Evolutionary conservation across 2,329 filamentous ascomycete species (phyloP), one percentile per base, ranked within the genome.

Genomic region (Lasiodiplodia sp.): DNA sequence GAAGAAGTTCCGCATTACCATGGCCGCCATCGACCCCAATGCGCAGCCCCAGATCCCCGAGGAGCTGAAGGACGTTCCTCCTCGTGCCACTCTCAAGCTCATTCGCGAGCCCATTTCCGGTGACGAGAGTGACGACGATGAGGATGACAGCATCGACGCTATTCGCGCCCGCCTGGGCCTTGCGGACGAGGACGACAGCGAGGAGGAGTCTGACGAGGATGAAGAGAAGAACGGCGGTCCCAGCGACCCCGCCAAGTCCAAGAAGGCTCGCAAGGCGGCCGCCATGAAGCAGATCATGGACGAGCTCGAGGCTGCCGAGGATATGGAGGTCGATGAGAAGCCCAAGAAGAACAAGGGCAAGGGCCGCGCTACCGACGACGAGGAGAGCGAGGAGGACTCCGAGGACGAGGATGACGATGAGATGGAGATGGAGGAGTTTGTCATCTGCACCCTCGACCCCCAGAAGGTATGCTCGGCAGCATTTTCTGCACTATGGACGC

Each of bases 11-110:
- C 93, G 93, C 80, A 93, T 99, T 78, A 98, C 94, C 77, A 99
- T 99, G 96, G 96, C 96, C 76, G 96, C 96, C 73, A 91, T 99
- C 80, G 95, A 99, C 80, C 96, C 96, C 69, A 93, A 89, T 76
- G 92, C 92, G 75, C 86, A 89, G 72, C 77, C 82, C 31, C 79
- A 82, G 73, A 79, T 81, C 56, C 78, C 79, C 68, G 73, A 71
- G 18, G 81, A 83, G 69, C 82, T 89, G 71, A 68, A 68, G 66
- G 57, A 18, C 10, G 25, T 63, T 23, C 58, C 58, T 52, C 87
- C 90, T 75, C 92, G 94, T 75, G 92, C 96, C 66, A 99, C 96
- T 64, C 86, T 99, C 76, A 97, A 96, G 84, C 87, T 99, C 74
- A 87, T 98, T 79, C 95, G 95, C 80, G 87, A 90, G 78, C 88